These are phyloP conservation scores for Tricholoma terreum DNA, from an alignment of 768 basidiomycete genomes.

Conservation along the genomic window DNA sequence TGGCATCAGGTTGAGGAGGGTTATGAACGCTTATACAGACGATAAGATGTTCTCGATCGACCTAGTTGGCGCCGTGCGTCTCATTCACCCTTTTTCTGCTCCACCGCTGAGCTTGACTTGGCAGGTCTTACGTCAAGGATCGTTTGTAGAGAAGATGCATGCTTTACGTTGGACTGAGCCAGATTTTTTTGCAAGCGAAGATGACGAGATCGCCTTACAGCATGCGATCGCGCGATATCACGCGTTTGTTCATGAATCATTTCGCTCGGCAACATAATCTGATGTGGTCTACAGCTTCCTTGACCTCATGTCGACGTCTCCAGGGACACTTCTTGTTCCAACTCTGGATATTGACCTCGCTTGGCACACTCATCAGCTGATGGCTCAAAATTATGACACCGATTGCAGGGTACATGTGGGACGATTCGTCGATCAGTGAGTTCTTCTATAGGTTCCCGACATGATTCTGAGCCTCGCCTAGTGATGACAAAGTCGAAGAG, in stretches of 20 bases:
- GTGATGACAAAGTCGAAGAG: slow-evolving; percentile 30
- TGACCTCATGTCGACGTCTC: slow-evolving; percentile 41
- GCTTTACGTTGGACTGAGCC: slow-evolving; percentile 49
- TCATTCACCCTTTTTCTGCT: background rate
- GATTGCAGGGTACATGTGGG: slow-evolving; percentile 40
- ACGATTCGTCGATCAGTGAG: slow-evolving; percentile 48
- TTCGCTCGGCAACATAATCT: background rate
- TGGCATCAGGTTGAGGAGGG: slow-evolving; percentile 1
- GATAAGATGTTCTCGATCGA: slow-evolving; percentile 10
- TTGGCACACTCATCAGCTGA: slow-evolving; percentile 67
- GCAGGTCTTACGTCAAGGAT: slow-evolving; percentile 15
- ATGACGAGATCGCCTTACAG: slow-evolving; percentile 40
- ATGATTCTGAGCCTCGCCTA: slow-evolving; percentile 16
- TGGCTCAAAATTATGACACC: slow-evolving; percentile 35
- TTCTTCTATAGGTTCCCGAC: background rate
- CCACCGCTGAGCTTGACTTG: background rate
- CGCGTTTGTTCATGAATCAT: slow-evolving; percentile 31
- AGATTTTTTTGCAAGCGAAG: slow-evolving; percentile 34
- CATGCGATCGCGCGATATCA: slow-evolving; percentile 57
- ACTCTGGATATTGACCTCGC: slow-evolving; percentile 64
- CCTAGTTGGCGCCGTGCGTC: slow-evolving; percentile 12
- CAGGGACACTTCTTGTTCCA: slow-evolving; percentile 40
- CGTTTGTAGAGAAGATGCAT: slow-evolving; percentile 10
- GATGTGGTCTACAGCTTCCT: slow-evolving; percentile 34
- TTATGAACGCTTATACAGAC: slow-evolving; percentile 8